Evolutionary conservation across 768 basidiomycete genomes (phyloP), one percentile per base, ranked within the genome.

Genomic region (Phanerodontia chrysosporium): DNA sequence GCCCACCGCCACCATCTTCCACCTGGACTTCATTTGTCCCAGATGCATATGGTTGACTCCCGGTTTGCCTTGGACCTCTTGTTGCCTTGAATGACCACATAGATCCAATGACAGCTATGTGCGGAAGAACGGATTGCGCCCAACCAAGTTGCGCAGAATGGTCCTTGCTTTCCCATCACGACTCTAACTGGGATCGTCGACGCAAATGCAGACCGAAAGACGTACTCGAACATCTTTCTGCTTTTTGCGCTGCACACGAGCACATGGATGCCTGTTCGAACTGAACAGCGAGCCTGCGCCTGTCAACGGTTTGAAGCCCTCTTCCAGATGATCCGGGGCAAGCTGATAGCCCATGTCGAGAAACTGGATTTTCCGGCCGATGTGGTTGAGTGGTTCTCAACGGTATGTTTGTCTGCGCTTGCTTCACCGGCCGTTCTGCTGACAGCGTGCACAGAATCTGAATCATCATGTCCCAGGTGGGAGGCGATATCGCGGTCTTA

Each of bases 381-480:
- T 57, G 93, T 90, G 1, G 72, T 89, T 32, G 84, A 88, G 49
- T 98, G 94, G 93, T 98, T 85, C 72, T 78, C 80, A 63, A 81
- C 81, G 61, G 95, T 96, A 58, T 42, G 85, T 77, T 8, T 9
- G 14, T 35, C 14, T 35, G 32, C 32, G 39, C 10, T 42, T 42
- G n/a, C 18, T 18, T 22, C 44, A 4, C 18, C 18, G 21, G n/a
- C 22, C 24, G 21, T 44, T 14, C 46, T 53, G 32, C 48, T 65
- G 64, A 64, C 58, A 42, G 25, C 25, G 21, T 42, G 21, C 9
- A 65, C 49, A 95, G 92, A 95, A 82, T 70, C 77, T 98, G 58
- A 83, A 95, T 64, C 90, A 94, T 78, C 98, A 98, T 73, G 89
- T 92, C 21, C 95, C 95, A 0, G 92, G 93, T 42, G 95, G 94